Conservation (phyloP, 305 asterid species). For the Ajuga reptans region DNA sequence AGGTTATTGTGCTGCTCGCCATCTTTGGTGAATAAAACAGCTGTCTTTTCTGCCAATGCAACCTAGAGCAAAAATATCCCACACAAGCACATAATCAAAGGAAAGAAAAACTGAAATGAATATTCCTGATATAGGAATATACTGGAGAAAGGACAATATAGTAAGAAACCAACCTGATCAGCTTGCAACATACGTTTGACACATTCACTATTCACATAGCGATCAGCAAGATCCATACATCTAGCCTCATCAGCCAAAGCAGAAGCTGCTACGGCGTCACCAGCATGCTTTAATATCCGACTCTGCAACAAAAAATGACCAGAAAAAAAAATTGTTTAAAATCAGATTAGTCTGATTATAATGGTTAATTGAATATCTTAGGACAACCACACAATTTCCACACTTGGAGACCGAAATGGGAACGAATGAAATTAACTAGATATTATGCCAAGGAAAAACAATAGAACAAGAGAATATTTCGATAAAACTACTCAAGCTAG, state of each 20-base stretch:
- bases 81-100: conserved; percentile 18
- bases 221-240: conserved; percentile 99
- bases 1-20: conserved; percentile 97
- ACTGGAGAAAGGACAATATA: not conserved
- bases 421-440: not conserved
- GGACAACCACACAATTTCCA: not conserved
- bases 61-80: conserved; percentile 44
- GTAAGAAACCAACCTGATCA: conserved; percentile 59
- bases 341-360: not conserved
- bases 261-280: conserved; percentile 84
- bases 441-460: not conserved
- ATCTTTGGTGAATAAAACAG: conserved; percentile 87
- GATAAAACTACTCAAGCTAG: not conserved
- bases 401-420: not conserved
- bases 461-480: not conserved
- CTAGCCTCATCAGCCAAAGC: conserved; percentile 98
- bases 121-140: not conserved
- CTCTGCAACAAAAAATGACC: conserved; percentile 47
- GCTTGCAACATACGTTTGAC: conserved; percentile 99
- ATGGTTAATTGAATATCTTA: conserved; percentile 3
- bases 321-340: conserved; percentile 10
- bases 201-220: conserved; percentile 87
- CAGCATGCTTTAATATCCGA: conserved; percentile 93
- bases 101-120: conserved; percentile 2
- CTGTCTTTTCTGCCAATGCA: conserved; percentile 83